Conservation (phyloP, 345 rosid species). For the Salix exigua region DNA sequence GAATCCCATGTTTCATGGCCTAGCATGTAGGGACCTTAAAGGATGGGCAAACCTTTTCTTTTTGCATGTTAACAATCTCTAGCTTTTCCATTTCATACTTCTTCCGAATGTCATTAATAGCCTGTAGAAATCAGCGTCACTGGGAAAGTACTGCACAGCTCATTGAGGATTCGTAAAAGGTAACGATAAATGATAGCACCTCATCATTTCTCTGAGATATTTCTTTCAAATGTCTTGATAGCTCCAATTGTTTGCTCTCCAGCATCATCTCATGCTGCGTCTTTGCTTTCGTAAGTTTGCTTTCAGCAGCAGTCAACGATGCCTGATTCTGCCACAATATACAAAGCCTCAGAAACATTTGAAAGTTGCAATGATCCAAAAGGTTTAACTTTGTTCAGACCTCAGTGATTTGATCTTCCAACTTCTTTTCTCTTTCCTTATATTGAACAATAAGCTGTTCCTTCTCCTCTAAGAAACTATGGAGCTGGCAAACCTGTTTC, state of each 20-base stretch:
- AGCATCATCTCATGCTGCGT: slow-evolving; percentile 71
- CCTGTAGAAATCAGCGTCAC: slow-evolving; percentile 39
- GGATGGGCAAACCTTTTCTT: slow-evolving; percentile 54
- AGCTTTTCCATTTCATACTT: slow-evolving; percentile 81
- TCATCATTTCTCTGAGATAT: slow-evolving; percentile 85
- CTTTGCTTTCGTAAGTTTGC: slow-evolving; percentile 64
- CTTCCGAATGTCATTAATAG: slow-evolving; percentile 77
- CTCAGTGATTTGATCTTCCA: slow-evolving; percentile 61
- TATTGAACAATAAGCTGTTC: slow-evolving; percentile 51
- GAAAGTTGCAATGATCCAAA: slow-evolving; percentile 4
- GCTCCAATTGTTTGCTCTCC: slow-evolving; percentile 74
- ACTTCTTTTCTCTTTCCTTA: slow-evolving; percentile 51
- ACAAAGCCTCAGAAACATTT: slow-evolving; percentile 12
- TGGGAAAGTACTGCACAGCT: background rate
- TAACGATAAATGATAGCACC: slow-evolving; percentile 41
- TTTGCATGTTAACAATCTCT: slow-evolving; percentile 51
- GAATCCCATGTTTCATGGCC: slow-evolving; percentile 10
- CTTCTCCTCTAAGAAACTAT: slow-evolving; percentile 53
- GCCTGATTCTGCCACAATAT: slow-evolving; percentile 56
- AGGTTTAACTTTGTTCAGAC: slow-evolving; percentile 29
- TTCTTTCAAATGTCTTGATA: slow-evolving; percentile 86
- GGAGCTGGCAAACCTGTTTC: slow-evolving; percentile 55
- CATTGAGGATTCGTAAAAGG: slow-evolving; percentile 13
- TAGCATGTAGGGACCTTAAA: slow-evolving; percentile 1
- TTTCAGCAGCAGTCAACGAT: slow-evolving; percentile 54